These are phyloP conservation scores for Cynanchum wilfordii DNA, from an alignment of 257 asterid genomes.

Conservation along the genomic window DNA sequence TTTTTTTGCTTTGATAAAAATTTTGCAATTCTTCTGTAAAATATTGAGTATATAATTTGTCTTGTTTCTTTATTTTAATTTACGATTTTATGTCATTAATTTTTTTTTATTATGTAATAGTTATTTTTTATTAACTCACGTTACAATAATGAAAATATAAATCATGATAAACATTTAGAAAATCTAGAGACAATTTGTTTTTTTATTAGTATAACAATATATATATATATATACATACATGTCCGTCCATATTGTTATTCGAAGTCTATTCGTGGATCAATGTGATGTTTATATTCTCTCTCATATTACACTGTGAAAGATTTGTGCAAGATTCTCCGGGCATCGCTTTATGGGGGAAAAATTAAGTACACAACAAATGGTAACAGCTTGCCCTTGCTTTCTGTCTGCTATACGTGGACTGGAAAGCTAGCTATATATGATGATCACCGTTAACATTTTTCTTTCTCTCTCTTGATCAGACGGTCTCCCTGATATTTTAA, in stretches of 20 bases:
- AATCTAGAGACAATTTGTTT: too few relatives aligned
- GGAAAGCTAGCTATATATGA: not conserved
- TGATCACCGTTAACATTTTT: constrained; percentile 10
- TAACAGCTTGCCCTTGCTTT: constrained; percentile 42
- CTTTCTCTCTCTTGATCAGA: not conserved
- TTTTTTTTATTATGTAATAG: too few relatives aligned
- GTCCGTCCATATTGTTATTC: not conserved
- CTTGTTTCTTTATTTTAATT: too few relatives aligned
- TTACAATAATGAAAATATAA: too few relatives aligned
- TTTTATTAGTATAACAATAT: too few relatives aligned
- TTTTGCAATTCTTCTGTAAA: too few relatives aligned
- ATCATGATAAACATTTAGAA: too few relatives aligned
- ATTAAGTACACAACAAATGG: constrained; percentile 30
- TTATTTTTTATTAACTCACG: too few relatives aligned
- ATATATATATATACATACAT: not conserved
- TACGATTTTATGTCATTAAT: too few relatives aligned
- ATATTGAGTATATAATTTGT: too few relatives aligned
- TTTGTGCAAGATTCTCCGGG: constrained; percentile 50
- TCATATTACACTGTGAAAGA: constrained; percentile 35
- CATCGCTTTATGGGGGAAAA: constrained; percentile 39
- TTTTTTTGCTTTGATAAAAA: too few relatives aligned
- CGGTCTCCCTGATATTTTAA: not conserved
- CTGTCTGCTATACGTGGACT: constrained; percentile 28
- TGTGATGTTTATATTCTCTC: constrained; percentile 1
- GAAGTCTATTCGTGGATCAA: not conserved